Evolutionary conservation across 1,284 basidiomycete genomes (phyloP).

Genomic region (Malassezia equina): DNA sequence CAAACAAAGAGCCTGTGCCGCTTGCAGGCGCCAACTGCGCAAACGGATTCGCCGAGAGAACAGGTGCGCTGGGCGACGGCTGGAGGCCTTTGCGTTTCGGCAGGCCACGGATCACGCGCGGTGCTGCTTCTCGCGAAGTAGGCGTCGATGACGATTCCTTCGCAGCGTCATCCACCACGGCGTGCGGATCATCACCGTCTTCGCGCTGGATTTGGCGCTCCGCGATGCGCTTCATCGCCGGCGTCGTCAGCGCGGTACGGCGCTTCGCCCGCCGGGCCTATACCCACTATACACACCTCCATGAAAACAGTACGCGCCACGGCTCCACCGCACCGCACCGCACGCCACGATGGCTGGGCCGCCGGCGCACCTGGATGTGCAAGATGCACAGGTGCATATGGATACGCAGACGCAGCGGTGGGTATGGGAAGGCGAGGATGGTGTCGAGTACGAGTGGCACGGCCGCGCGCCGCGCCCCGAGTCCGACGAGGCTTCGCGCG

Average conservation of each 20-base stretch:
- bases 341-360: conserved; percentile 5
- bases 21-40: background rate
- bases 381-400: conserved; percentile 54
- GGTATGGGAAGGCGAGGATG: conserved; percentile 69
- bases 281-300: conserved; percentile 17
- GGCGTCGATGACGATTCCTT: background rate
- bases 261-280: background rate
- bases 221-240: conserved; percentile 17
- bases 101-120: conserved; percentile 12
- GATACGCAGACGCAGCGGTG: conserved; percentile 67
- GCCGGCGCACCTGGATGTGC: conserved; percentile 12
- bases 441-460: conserved; percentile 79
- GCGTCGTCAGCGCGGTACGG: background rate
- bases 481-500: conserved; percentile 9
- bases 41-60: conserved; percentile 5
- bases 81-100: conserved; percentile 10
- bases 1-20: background rate
- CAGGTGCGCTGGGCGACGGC: background rate
- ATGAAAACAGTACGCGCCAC: conserved; percentile 2
- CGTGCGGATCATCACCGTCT: conserved; percentile 17
- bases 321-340: background rate
- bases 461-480: background rate
- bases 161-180: background rate
- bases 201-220: conserved; percentile 17
- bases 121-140: background rate